Percentiles rank a stretch among this genome's conserved stretches.
phyloP scores from a whole-genome alignment of 2,329 filamentous ascomycete species.

The Penicillium sp. region DNA sequence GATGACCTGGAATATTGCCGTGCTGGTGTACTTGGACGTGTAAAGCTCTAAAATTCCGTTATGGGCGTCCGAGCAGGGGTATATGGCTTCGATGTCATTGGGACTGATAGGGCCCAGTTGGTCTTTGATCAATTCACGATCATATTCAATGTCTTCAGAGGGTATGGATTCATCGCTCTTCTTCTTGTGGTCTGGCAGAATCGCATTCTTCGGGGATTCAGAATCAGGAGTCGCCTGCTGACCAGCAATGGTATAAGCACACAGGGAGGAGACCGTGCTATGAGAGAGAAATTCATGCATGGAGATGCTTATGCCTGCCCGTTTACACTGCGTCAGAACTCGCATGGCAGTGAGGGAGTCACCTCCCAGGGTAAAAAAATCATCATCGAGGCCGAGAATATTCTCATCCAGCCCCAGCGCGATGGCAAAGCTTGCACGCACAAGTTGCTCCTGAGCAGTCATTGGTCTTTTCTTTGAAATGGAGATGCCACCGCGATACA shows the following conservation, averaged over 20 bases:
- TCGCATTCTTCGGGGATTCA: neutral
- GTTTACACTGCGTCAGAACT: neutral
- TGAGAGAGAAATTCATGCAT: neutral
- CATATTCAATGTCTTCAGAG: neutral
- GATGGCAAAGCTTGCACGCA: neutral
- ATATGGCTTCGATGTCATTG: slow-evolving; percentile 1
- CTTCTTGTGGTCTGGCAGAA: neutral
- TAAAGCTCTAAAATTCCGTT: slow-evolving; percentile 5
- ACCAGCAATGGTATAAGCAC: neutral
- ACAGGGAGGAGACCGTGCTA: neutral
- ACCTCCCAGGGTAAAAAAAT: slow-evolving; percentile 1
- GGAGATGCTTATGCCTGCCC: neutral
- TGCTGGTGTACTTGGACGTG: slow-evolving; percentile 1
- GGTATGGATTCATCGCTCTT: neutral
- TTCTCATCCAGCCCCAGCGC: neutral
- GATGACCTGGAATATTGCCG: neutral
- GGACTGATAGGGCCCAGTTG: neutral
- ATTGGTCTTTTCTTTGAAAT: neutral
- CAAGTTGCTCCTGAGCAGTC: neutral
- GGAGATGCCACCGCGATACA: neutral
- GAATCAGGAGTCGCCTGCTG: neutral
- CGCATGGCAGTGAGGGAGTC: slow-evolving; percentile 1
- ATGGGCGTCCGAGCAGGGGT: slow-evolving; percentile 4
- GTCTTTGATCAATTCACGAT: neutral
- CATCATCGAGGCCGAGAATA: neutral